Evolutionary conservation across 2,329 filamentous ascomycete genomes (phyloP).

Genomic region (Cadophora sp.): DNA sequence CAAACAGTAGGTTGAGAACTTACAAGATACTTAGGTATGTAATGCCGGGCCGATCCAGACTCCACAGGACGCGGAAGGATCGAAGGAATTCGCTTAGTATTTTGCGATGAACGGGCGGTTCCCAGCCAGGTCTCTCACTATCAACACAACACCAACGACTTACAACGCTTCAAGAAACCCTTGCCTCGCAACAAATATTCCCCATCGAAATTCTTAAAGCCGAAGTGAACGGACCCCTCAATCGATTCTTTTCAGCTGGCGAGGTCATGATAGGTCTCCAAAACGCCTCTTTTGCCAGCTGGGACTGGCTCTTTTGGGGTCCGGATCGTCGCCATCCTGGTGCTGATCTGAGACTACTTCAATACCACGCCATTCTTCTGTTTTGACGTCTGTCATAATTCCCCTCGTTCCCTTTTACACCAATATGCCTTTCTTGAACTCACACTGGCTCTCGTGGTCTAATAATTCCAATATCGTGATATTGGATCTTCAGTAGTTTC

Average conservation of each 20-base stretch:
- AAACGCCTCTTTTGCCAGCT: not conserved
- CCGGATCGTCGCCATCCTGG: not conserved
- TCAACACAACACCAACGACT: no score
- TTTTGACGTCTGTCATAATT: not conserved
- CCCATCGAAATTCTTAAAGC: not conserved
- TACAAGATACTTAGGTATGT: no score
- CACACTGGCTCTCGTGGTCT: not conserved
- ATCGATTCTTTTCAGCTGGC: slow-evolving; percentile 1
- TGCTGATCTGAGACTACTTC: not conserved
- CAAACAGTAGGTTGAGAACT: no score
- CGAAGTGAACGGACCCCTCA: not conserved
- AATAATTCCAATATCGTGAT: not conserved
- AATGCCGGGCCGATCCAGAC: no score
- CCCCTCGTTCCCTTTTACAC: not conserved
- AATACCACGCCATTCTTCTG: not conserved
- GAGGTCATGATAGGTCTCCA: not conserved
- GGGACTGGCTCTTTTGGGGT: not conserved
- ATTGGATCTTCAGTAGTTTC: not conserved
- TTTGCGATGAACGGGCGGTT: no score
- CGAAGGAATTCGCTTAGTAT: no score
- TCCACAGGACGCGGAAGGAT: no score
- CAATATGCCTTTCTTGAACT: not conserved
- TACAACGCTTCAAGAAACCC: no score
- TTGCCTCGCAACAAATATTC: no score
- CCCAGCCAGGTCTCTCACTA: no score